Evolutionary conservation across 805 yeast species (phyloP).

Genomic region (Yarrowia alimentaria): DNA sequence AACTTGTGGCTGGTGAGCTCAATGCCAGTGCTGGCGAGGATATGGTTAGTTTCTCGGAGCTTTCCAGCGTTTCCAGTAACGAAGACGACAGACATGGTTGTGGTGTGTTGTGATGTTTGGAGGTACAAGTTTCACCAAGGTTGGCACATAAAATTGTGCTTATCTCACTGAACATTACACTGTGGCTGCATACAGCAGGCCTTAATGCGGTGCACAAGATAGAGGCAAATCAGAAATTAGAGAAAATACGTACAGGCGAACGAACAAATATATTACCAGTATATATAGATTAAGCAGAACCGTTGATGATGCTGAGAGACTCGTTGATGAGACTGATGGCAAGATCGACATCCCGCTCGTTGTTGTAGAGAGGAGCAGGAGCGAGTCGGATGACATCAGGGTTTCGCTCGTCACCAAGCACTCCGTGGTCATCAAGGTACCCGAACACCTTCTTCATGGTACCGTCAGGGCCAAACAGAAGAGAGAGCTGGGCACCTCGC

Average conservation of each 20-base stretch:
- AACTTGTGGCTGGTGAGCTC: constrained; percentile 59
- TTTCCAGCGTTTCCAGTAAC: constrained; percentile 87
- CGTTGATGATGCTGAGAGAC: constrained; percentile 13
- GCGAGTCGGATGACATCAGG: constrained; percentile 91
- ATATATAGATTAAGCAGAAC: not conserved
- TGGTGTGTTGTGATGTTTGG: constrained; percentile 1
- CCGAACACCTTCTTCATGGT: constrained; percentile 61
- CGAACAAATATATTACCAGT: not conserved
- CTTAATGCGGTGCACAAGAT: no score
- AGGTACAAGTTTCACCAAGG: no score
- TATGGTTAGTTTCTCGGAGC: constrained; percentile 76
- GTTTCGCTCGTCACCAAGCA: constrained; percentile 82
- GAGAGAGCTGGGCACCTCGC: constrained; percentile 80
- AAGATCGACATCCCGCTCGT: constrained; percentile 58
- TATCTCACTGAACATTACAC: constrained; percentile 3
- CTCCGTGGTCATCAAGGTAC: constrained; percentile 53
- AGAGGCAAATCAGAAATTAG: no score
- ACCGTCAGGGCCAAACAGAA: constrained; percentile 57
- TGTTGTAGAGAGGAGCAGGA: constrained; percentile 80
- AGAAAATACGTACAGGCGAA: no score
- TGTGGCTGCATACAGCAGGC: no score
- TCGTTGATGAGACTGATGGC: constrained; percentile 50
- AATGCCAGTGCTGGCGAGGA: constrained; percentile 45
- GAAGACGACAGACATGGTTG: constrained; percentile 17
- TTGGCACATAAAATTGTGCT: constrained; percentile 1